These are phyloP conservation scores for Linnemannia hyalina DNA, from an alignment of 192 early-diverging fungal species.

Conservation along the genomic window DNA sequence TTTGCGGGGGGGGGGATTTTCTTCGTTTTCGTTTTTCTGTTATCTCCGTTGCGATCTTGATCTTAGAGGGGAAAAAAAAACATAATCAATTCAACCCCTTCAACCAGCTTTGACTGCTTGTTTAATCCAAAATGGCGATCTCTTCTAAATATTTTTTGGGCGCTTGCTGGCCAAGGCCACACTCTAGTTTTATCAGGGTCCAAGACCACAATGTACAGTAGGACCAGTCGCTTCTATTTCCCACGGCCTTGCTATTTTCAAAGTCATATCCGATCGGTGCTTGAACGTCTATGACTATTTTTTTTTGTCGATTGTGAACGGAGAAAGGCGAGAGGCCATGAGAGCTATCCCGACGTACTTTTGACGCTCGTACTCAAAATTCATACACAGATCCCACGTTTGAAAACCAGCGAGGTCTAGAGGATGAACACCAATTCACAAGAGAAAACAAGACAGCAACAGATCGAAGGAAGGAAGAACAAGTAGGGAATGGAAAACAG, in stretches of 20 bases:
- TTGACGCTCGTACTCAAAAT: neutral
- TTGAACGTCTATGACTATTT: slow-evolving; percentile 4
- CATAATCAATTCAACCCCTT: neutral
- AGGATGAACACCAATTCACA: neutral
- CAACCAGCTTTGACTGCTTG: neutral
- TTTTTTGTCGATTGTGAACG: neutral
- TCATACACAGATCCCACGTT: neutral
- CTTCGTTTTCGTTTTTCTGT: neutral
- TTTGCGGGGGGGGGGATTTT: neutral
- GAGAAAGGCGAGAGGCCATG: neutral
- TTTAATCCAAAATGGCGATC: neutral
- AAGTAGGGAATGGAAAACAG: neutral
- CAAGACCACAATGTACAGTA: neutral
- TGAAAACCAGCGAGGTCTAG: neutral
- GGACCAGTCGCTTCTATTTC: neutral
- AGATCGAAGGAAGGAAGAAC: neutral
- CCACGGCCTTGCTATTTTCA: neutral
- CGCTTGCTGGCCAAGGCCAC: neutral
- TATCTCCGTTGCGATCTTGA: slow-evolving; percentile 6
- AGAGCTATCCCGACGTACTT: neutral
- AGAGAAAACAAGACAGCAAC: neutral
- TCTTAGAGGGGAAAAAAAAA: neutral
- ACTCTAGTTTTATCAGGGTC: neutral
- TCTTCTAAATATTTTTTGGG: neutral
- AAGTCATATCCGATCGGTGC: slow-evolving; percentile 1